Evolutionary conservation across 2,329 filamentous ascomycete species (phyloP).

Genomic region (Ophiobolus disseminans): DNA sequence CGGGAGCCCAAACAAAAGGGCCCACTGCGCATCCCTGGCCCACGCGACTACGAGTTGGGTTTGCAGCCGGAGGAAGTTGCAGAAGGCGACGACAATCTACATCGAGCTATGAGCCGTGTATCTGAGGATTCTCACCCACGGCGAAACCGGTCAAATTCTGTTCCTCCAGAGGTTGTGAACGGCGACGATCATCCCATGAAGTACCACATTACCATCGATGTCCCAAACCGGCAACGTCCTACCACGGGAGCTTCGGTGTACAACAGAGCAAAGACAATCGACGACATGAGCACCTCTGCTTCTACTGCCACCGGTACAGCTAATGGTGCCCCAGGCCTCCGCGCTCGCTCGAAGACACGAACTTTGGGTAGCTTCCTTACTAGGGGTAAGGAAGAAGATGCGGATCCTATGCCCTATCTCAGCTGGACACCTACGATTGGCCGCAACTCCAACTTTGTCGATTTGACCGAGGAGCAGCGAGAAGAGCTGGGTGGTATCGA

Average conservation of each 20-base stretch:
- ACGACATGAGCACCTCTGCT: slow-evolving; percentile 13
- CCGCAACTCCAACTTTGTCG: slow-evolving; percentile 90
- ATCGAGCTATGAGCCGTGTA: slow-evolving; percentile 23
- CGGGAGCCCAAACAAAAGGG: slow-evolving; percentile 74
- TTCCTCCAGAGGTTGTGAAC: slow-evolving; percentile 40
- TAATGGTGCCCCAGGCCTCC: no score
- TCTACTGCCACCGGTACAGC: no score
- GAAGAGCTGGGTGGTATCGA: slow-evolving; percentile 97
- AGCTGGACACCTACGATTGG: slow-evolving; percentile 93
- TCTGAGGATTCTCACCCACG: slow-evolving; percentile 34
- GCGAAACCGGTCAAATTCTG: slow-evolving; percentile 33
- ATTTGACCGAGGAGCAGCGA: slow-evolving; percentile 85
- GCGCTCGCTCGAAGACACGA: slow-evolving; percentile 47
- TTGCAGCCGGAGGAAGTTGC: slow-evolving; percentile 70
- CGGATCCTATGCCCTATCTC: slow-evolving; percentile 79
- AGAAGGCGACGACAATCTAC: slow-evolving; percentile 46
- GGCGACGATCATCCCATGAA: slow-evolving; percentile 50
- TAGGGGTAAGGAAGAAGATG: slow-evolving; percentile 57
- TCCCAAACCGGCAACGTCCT: slow-evolving; percentile 57
- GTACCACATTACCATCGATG: slow-evolving; percentile 71
- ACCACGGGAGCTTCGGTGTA: slow-evolving; percentile 42
- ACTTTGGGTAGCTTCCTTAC: slow-evolving; percentile 68
- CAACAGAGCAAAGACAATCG: slow-evolving; percentile 19
- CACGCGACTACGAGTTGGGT: slow-evolving; percentile 86
- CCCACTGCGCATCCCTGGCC: slow-evolving; percentile 86